Percentiles rank a stretch among this genome's conserved stretches.
These are phyloP conservation scores for Nigrospora osmanthi DNA, from an alignment of 2,329 filamentous ascomycete species.

Conservation along the genomic window DNA sequence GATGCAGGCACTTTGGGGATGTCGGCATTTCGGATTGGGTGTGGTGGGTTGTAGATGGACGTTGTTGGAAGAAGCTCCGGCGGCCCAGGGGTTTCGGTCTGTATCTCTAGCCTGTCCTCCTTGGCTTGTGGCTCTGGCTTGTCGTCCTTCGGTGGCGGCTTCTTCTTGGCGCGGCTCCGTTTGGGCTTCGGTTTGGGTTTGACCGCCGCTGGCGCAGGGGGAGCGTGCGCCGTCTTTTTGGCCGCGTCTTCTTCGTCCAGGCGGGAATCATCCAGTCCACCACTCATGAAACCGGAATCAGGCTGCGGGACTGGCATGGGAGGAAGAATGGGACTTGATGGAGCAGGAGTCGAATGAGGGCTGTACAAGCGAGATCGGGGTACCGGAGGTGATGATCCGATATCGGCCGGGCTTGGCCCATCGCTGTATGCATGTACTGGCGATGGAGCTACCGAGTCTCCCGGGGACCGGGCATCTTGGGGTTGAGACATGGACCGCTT, in stretches of 20 bases:
- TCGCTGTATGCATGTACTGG: conserved; percentile 40
- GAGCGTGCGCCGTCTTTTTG: conserved; percentile 27
- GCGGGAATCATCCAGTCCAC: conserved; percentile 53
- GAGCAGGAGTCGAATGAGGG: conserved; percentile 51
- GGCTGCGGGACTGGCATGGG: conserved; percentile 54
- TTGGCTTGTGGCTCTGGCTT: conserved; percentile 5
- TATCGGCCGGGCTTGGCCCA: conserved; percentile 67
- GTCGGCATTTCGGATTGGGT: not conserved
- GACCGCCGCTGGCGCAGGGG: conserved; percentile 14
- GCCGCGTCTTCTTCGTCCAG: conserved; percentile 54
- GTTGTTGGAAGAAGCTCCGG: conserved; percentile 33
- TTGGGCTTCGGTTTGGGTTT: conserved; percentile 27
- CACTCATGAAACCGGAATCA: conserved; percentile 82
- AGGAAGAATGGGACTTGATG: conserved; percentile 73
- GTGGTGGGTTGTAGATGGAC: conserved; percentile 28
- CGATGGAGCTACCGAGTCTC: conserved; percentile 42
- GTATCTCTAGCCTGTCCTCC: conserved; percentile 25
- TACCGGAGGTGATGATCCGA: conserved; percentile 85
- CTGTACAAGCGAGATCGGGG: conserved; percentile 51
- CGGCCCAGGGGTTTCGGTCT: conserved; percentile 33
- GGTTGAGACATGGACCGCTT: conserved; percentile 31
- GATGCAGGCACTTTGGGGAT: too few species aligned
- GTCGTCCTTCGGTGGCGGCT: conserved; percentile 7
- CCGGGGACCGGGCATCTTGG: conserved; percentile 46
- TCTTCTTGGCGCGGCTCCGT: conserved; percentile 21